Base-by-base conservation (phyloP, 495 filamentous ascomycete species). In the Lineolata rhizophorae region DNA sequence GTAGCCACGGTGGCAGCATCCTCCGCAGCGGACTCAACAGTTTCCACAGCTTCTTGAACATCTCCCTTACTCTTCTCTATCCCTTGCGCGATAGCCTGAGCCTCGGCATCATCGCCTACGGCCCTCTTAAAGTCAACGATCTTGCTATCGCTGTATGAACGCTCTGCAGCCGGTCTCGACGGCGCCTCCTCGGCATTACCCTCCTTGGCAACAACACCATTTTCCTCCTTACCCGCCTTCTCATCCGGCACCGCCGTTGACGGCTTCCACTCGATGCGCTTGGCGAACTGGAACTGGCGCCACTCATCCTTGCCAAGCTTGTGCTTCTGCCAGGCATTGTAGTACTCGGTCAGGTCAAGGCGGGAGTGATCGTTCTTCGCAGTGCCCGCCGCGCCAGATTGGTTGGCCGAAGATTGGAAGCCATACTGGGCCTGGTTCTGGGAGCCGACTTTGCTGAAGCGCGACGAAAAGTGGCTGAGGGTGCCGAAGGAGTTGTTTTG, bases 241-340 rank as follows among this genome's bases (percentile, higher is more conserved):
- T 50, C 55, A n/a, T 69, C 63, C 14, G 70, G 62, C 11, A 61
- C 52, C 8, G 60, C 48, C 19, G 44, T 46, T 28, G 50, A 44
- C 28, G 51, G 72, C 55, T 82, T 77, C 80, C 82, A 90, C 44
- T 79, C 83, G 50, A 93, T 81, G 25, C 70, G 63, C 47, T 78
- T 72, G 18, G 69, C 69, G 51, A 84, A 80, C 51, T 92, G 81
- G 40, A 82, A 83, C 52, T 91, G 82, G 21, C 70, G 72, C 80
- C 80, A 92, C 47, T 91, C 82, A 41, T 73, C 69, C 20, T 76
- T 74, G 14, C 73, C 74, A 14, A 50, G 70, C 51, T 85, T 69
- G 32, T 70, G 66, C 46, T 76, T 73, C 49, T 78, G 80, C 60
- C 83, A 78, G 22, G 82, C 76, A 35, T 82, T 80, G 40, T 83